phyloP scores from a whole-genome alignment of 1,284 basidiomycete species.

The Erythrobasidium hasegawianum region DNA sequence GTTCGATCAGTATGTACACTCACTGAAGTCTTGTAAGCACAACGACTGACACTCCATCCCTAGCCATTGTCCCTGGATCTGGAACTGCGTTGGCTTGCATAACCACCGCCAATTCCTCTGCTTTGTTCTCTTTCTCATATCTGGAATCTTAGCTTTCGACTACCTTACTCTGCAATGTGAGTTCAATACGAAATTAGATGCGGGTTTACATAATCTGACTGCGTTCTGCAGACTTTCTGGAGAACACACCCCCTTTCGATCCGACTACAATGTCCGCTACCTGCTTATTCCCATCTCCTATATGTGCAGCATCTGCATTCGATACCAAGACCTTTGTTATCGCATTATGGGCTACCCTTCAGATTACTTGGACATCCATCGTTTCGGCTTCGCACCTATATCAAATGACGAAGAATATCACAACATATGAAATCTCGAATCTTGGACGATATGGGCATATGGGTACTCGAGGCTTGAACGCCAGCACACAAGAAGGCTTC shows the following conservation, averaged over 20 bases:
- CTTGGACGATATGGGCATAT: constrained; percentile 93
- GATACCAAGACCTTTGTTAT: constrained; percentile 83
- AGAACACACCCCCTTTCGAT: constrained; percentile 51
- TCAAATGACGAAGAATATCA: constrained; percentile 92
- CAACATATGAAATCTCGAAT: constrained; percentile 92
- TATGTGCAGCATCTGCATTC: constrained; percentile 62
- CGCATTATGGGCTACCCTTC: constrained; percentile 77
- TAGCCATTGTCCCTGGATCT: constrained; percentile 75
- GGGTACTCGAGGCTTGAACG: constrained; percentile 75
- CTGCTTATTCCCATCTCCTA: constrained; percentile 64
- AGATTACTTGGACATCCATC: constrained; percentile 87
- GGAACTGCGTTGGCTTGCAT: constrained; percentile 96
- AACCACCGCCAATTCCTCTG: constrained; percentile 94
- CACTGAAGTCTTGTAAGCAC: no score
- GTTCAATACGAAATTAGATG: constrained; percentile 45
- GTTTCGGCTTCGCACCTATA: constrained; percentile 80
- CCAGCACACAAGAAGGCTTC: constrained; percentile 55
- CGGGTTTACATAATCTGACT: no score
- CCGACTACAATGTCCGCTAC: constrained; percentile 53
- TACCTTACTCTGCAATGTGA: constrained; percentile 75
- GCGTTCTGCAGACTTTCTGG: constrained; percentile 50
- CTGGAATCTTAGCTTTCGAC: constrained; percentile 75
- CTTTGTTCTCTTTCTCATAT: constrained; percentile 80
- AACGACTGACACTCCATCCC: no score
- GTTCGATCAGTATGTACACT: constrained; percentile 74